Percentiles rank a stretch among this genome's conserved stretches.
phyloP scores from a whole-genome alignment of 2,329 filamentous ascomycete genomes.

The Aspergillus clavatus region DNA sequence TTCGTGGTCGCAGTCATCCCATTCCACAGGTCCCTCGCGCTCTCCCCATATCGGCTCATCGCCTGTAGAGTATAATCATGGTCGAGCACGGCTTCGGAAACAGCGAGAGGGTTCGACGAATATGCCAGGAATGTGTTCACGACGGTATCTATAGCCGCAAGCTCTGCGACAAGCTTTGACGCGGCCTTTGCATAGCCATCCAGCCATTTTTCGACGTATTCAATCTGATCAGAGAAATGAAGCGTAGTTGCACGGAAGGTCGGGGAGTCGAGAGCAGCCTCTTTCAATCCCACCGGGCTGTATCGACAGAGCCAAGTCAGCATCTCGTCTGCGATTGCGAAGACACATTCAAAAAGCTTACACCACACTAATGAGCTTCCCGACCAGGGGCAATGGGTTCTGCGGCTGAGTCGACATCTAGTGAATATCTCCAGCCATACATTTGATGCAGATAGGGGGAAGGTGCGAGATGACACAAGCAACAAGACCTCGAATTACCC shows the following conservation, averaged over 20 bases:
- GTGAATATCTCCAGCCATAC: conserved; percentile 33
- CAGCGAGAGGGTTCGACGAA: conserved; percentile 65
- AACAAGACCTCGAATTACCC: conserved; percentile 3
- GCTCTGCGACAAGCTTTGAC: conserved; percentile 58
- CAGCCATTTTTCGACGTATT: conserved; percentile 88
- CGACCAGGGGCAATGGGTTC: conserved; percentile 36
- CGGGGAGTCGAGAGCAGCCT: conserved; percentile 93
- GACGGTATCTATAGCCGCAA: conserved; percentile 70
- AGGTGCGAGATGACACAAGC: conserved; percentile 5
- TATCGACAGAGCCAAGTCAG: conserved; percentile 11
- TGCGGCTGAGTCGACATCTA: conserved; percentile 41
- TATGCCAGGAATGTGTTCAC: conserved; percentile 72
- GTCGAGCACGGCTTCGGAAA: conserved; percentile 82
- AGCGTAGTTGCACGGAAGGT: conserved; percentile 83
- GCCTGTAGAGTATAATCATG: conserved; percentile 92
- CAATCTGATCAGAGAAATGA: conserved; percentile 88
- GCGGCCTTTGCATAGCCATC: conserved; percentile 63
- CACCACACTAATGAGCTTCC: conserved; percentile 46
- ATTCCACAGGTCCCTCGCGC: conserved; percentile 81
- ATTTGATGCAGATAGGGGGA: conserved; percentile 20
- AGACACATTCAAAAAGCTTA: conserved; percentile 21
- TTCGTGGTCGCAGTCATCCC: conserved; percentile 69
- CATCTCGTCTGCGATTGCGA: neutral
- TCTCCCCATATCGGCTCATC: conserved; percentile 78
- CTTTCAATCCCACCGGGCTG: conserved; percentile 79